Base-by-base conservation (phyloP, 306 rosid genomes). In the Dalbergia cochinchinensis region DNA sequence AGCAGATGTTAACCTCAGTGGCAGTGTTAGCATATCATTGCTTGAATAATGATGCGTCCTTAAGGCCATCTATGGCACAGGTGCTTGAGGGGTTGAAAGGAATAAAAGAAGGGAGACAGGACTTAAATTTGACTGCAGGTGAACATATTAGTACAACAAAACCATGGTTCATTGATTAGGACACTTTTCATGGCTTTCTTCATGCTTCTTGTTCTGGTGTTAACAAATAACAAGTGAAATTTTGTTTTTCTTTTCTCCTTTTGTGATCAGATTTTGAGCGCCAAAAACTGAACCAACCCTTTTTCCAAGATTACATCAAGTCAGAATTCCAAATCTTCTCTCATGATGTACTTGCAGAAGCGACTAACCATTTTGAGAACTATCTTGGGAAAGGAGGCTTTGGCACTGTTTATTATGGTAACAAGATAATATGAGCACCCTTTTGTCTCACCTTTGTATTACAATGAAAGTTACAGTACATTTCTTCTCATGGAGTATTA, bases 341-440 rank as follows among this genome's bases (percentile, higher is more conserved):
- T 54, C 57, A 19, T 53, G 60, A 19, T 44, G 78, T 72, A 54
- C 79, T 80, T 51, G 22, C 69, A 64, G 78, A 82, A 69, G 95
- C 92, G 22, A 91, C 89, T 1, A 78, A 82, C 37, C 8, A 67
- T 33, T 91, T 89, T 15, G 83, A 50, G 14, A 79, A 70, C 48
- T 60, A 47, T 1, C 83, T 91, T 41, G 92, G 95, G 11, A 82
- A 82, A 70, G 95, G 95, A 71, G 92, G 91, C 9, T 91, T 74
- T 64, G 91, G 91, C 65, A 82, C 80, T 0, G 95, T 91, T 1
- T 89, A 89, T 62, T 82, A 62, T 76, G 95, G 95, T 87, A 80
- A 78, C 80, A 78, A 34, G 16, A 47, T 61, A 10, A 26, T 37
- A 37, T 0, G 9, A 37, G 1, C 41, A 37, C 41, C 41, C 41